A percentile compares a stretch with the other conserved stretches of the same genome.
Evolutionary conservation across 768 basidiomycete genomes (phyloP).

Genomic region (Mycena albidolilacea): DNA sequence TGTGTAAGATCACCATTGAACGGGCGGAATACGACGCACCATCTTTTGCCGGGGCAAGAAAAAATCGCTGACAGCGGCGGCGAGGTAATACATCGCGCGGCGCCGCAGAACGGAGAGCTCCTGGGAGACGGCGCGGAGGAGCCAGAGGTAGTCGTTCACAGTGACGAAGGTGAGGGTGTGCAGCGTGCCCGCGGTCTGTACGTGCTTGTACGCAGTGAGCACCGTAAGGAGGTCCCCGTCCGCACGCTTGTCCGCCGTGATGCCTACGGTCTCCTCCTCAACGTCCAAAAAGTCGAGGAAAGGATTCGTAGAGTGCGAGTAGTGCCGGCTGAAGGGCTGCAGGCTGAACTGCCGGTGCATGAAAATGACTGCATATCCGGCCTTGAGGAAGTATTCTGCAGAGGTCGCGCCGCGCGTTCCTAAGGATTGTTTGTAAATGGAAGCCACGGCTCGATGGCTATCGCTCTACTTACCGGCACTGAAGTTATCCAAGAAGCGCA

Average conservation of each 20-base stretch:
- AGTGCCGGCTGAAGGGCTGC: conserved; percentile 97
- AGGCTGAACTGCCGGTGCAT: conserved; percentile 98
- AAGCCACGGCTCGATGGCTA: neutral
- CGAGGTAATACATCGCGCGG: conserved; percentile 93
- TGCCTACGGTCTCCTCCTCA: conserved; percentile 68
- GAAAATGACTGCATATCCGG: conserved; percentile 98
- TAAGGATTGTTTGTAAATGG: conserved; percentile 45
- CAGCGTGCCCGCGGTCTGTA: conserved; percentile 80
- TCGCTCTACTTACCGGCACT: conserved; percentile 82
- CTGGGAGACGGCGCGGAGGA: conserved; percentile 86
- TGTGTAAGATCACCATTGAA: neutral
- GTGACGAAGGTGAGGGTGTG: conserved; percentile 93
- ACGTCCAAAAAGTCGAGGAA: conserved; percentile 96
- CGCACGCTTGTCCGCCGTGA: conserved; percentile 74
- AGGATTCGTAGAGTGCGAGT: conserved; percentile 97
- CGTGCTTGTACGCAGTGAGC: conserved; percentile 84
- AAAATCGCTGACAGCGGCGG: conserved; percentile 98
- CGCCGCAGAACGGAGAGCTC: conserved; percentile 80
- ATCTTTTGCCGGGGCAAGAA: conserved; percentile 93
- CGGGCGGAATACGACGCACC: conserved; percentile 63
- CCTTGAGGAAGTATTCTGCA: conserved; percentile 96
- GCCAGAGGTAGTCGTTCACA: conserved; percentile 96
- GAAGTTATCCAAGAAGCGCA: conserved; percentile 98
- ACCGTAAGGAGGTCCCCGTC: conserved; percentile 78
- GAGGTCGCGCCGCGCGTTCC: conserved; percentile 98